Percentiles rank a stretch among this genome's conserved stretches.
Evolutionary conservation across 2,329 filamentous ascomycete species (phyloP).

Genomic region (Pseudogymnoascus sp.): DNA sequence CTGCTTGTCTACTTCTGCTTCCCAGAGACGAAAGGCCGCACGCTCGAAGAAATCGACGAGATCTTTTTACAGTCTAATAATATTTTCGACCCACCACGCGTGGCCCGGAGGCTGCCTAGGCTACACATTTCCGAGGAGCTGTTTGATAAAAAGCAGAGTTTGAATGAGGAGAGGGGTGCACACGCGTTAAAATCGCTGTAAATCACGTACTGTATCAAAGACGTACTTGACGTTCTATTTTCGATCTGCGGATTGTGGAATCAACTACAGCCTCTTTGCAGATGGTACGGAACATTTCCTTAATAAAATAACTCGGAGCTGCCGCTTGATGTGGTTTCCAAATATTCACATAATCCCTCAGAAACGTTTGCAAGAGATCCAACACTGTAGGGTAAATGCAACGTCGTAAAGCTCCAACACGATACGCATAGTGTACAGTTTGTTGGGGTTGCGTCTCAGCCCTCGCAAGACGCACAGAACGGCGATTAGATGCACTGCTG

Average conservation of each 20-base stretch:
- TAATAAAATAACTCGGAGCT: no score
- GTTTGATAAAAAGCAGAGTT: neutral
- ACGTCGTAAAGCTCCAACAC: neutral
- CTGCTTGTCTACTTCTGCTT: conserved; percentile 16
- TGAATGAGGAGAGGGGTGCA: neutral
- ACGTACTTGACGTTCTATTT: no score
- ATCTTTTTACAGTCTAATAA: conserved; percentile 16
- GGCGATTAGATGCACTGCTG: no score
- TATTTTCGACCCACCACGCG: conserved; percentile 17
- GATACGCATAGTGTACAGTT: neutral
- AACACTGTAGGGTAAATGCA: neutral
- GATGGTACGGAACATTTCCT: no score
- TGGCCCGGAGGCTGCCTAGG: conserved; percentile 16
- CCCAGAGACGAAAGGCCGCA: conserved; percentile 16
- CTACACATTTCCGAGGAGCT: neutral
- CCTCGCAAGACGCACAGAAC: no score
- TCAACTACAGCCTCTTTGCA: no score
- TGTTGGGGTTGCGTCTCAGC: neutral
- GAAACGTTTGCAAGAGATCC: neutral
- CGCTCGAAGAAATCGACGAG: conserved; percentile 17
- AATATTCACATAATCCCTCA: no score
- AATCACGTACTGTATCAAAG: neutral
- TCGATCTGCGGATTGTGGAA: no score
- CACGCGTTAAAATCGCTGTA: neutral
- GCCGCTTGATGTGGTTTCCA: no score